Evolutionary conservation across 2,329 filamentous ascomycete genomes (phyloP), one percentile per base, ranked within the genome.

Genomic region (Colletotrichum tropicale): DNA sequence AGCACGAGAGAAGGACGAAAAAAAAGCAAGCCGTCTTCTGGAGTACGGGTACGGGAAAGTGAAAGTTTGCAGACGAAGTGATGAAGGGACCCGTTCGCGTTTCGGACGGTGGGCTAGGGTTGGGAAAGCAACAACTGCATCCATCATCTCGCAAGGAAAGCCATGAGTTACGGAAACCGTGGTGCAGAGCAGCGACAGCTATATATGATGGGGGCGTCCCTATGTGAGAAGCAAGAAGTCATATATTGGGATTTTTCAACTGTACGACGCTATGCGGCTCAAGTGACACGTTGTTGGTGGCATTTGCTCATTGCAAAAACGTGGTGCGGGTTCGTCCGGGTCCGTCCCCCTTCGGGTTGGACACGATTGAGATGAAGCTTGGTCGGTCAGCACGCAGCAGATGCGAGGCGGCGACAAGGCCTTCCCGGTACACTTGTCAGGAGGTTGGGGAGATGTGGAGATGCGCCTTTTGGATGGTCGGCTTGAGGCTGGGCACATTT

Each of bases 401-500:
- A n/a, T 12, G n/a, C 8, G 13, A 48, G 34, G n/a, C 18, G 24
- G 18, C 36, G 43, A 61, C n/a, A 52, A 52, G 43, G 43, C 43
- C 43, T 52, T 21, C 43, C 43, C 43, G 43, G 43, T 21, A 21
- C 30, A 58, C 15, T 13, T 32, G 34, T 18, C 36, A 15, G 38
- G 65, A 18, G n/a, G 65, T 12, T 26, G 28, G 52, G 21, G 28
- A 28, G 24, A 48, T 36, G 38, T 34, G n/a, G 38, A 10, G 64
- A 34, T 38, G 56, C 18, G 34, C 24, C 67, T 28, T 32, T 28
- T 13, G 28, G 43, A 48, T 30, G 58, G 58, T 66, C 38, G 65
- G 70, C 74, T 74, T 65, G 70, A 76, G 52, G 74, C 74, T 64
- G 15, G 43, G 64, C 74, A 60, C 34, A 26, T 73, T 62, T 26